A percentile compares a stretch with the other conserved stretches of the same genome.
These are phyloP conservation scores for Neurospora sp. DNA, from an alignment of 2,329 filamentous ascomycete species.

Conservation along the genomic window DNA sequence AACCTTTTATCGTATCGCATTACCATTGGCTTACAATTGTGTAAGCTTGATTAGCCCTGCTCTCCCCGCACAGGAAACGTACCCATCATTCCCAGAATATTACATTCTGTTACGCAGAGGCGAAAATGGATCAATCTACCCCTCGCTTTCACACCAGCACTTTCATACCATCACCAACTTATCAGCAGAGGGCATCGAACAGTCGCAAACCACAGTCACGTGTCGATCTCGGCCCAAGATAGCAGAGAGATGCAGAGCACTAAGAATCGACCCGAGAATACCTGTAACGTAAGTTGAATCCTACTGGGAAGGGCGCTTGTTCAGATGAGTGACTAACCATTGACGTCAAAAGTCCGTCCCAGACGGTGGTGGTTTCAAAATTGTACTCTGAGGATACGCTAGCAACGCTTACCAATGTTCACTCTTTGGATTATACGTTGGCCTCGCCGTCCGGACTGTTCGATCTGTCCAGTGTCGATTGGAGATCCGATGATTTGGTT, in stretches of 20 bases:
- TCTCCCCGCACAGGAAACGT: neutral
- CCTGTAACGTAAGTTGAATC: neutral
- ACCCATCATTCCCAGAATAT: neutral
- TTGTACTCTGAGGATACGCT: neutral
- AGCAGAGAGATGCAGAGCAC: neutral
- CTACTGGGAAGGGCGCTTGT: neutral
- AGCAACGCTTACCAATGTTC: neutral
- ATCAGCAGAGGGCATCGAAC: neutral
- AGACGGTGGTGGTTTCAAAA: neutral
- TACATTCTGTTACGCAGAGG: neutral
- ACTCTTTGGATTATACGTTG: neutral
- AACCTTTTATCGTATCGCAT: neutral
- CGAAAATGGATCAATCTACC: neutral
- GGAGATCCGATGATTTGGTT: neutral
- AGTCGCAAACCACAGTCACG: neutral
- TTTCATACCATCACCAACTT: neutral
- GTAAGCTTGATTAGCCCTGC: neutral
- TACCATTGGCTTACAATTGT: neutral
- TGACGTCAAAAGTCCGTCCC: neutral
- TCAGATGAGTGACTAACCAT: neutral
- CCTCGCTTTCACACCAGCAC: neutral
- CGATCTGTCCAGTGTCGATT: neutral
- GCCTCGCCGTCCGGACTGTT: neutral
- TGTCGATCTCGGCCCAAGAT: neutral
- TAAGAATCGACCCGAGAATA: neutral